Base-by-base conservation (phyloP, 345 rosid genomes). In the Eucalyptus sp. region DNA sequence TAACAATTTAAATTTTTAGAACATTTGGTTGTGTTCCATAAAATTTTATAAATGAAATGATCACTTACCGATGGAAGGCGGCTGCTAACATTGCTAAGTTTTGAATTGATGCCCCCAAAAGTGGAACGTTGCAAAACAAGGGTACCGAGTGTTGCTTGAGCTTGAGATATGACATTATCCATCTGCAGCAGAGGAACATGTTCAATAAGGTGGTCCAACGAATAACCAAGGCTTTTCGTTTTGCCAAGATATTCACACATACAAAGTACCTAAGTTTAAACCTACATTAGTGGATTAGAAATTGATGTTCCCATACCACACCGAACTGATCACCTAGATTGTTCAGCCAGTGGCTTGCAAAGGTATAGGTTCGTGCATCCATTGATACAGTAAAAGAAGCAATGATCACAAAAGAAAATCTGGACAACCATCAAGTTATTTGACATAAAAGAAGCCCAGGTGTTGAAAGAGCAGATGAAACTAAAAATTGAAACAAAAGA, bases 151-250 rank as follows among this genome's bases (percentile, higher is more conserved):
- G 99, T 97, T 37, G 97, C 95, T 91, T 98, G 99, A 52, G 99
- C 99, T 90, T 98, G 99, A 87, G 99, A 98, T 91, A 97, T 97
- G 90, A 96, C 99, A 92, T 90, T 94, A 94, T 98, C 99, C 96
- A 97, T 94, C 99, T 97, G 94, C 92, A 89, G 44, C 83, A 89
- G 27, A 76, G 83, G 48, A 37, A 76, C 48, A 10, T 76, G 83
- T 20, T 76, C 29, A 41, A 76, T 76, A 76, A 76, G 83, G 27
- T 76, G 83, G 48, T 20, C 48, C 48, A 76, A 41, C 1, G 13
- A 37, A 76, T 41, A 37, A 76, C 46, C 22, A 41, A 41, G 83
- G 83, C 48, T 20, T 76, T 76, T 76, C 27, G 3, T 76, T 76
- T 76, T 41, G 83, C 83, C 27, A 76, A 41, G 8, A 76, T 68